A percentile compares a stretch with the other conserved stretches of the same genome.
Evolutionary conservation across 1,284 basidiomycete genomes (phyloP).

Genomic region (Coniophora puteana): DNA sequence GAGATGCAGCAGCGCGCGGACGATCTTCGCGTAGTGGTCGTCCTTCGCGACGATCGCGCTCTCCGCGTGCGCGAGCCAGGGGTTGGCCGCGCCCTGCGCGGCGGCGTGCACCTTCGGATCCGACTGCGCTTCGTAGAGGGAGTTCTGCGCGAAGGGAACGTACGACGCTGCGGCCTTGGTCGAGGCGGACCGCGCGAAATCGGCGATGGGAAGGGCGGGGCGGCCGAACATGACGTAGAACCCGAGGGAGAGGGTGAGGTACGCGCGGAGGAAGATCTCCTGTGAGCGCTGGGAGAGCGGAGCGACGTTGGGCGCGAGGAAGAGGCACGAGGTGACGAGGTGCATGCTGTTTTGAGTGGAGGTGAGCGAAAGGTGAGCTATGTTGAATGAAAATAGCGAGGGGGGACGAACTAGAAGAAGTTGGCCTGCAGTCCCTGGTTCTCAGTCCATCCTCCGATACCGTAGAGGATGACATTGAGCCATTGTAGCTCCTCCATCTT

Average conservation of each 20-base stretch:
- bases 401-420: conserved; percentile 42
- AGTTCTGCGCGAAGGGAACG: too few relatives aligned
- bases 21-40: conserved; percentile 29
- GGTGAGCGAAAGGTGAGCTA: too few relatives aligned
- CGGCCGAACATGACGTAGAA: conserved; percentile 41
- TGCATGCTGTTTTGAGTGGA: conserved; percentile 40
- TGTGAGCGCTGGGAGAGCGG: conserved; percentile 35
- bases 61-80: conserved; percentile 29
- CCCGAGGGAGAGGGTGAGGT: conserved; percentile 34
- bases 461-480: conserved; percentile 39
- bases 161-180: conserved; percentile 33
- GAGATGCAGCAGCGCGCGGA: conserved; percentile 29
- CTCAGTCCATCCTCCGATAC: conserved; percentile 34
- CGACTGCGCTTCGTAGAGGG: too few relatives aligned
- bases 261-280: conserved; percentile 38
- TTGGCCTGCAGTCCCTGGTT: conserved; percentile 35
- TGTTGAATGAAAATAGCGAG: too few relatives aligned
- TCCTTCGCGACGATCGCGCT: conserved; percentile 27
- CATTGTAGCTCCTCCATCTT: conserved; percentile 48
- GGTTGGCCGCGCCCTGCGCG: too few relatives aligned
- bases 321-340: conserved; percentile 49
- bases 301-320: conserved; percentile 39
- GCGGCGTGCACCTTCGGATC: too few relatives aligned
- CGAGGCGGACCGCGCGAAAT: too few relatives aligned
- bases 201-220: conserved; percentile 37